A percentile compares a stretch with the other conserved stretches of the same genome.
Conservation (phyloP, 768 basidiomycete species). For the Rhizopogon vulgaris region DNA sequence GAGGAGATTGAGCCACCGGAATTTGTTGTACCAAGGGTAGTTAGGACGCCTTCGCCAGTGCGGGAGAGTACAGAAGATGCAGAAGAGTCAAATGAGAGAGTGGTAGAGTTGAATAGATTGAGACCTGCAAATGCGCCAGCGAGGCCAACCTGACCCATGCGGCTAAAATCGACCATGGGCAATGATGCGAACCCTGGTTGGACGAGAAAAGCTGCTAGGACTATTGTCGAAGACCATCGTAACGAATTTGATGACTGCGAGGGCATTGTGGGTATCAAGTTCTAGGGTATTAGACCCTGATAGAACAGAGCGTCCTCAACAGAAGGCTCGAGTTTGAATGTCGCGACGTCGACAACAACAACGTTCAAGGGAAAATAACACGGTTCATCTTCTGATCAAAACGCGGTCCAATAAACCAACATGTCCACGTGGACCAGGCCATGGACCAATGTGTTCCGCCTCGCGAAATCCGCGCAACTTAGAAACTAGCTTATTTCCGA, state of each 20-base stretch:
- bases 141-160: conserved; percentile 89
- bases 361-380: background rate
- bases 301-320: background rate
- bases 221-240: conserved; percentile 21
- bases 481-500: background rate
- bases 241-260: conserved; percentile 5
- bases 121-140: conserved; percentile 87
- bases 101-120: conserved; percentile 58
- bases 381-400: conserved; percentile 1
- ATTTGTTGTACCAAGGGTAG: conserved; percentile 71
- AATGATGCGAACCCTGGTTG: conserved; percentile 31
- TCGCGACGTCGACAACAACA: background rate
- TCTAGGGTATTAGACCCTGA: conserved; percentile 8
- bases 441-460: conserved; percentile 7
- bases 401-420: conserved; percentile 8
- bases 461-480: background rate
- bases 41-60: conserved; percentile 57
- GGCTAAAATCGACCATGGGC: conserved; percentile 61
- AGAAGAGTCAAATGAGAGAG: conserved; percentile 60
- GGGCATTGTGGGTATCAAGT: conserved; percentile 1
- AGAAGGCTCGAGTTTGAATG: background rate
- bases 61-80: conserved; percentile 69
- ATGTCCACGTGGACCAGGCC: conserved; percentile 17
- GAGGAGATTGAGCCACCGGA: conserved; percentile 71
- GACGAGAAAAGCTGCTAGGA: conserved; percentile 12